Evolutionary conservation across 495 filamentous ascomycete species (phyloP).

Genomic region (Penicillium malachiteum): DNA sequence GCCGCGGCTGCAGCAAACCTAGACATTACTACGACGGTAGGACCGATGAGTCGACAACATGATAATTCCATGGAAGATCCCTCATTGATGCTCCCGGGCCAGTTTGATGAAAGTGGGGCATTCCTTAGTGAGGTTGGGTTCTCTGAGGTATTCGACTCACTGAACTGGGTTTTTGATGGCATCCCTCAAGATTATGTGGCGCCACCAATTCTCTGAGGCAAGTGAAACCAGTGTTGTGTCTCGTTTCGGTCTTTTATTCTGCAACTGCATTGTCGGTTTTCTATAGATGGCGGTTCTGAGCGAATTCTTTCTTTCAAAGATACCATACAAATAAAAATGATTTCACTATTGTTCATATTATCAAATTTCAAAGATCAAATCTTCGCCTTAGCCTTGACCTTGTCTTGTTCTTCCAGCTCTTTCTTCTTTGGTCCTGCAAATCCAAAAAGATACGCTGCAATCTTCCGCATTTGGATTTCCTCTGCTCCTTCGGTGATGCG

Average conservation of each 20-base stretch:
- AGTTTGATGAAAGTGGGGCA: constrained; percentile 42
- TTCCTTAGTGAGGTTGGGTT: constrained; percentile 48
- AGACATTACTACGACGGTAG: constrained; percentile 27
- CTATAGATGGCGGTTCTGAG: constrained; percentile 14
- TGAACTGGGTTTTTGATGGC: constrained; percentile 52
- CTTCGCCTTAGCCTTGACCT: constrained; percentile 9
- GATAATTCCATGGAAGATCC: constrained; percentile 35
- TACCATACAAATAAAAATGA: constrained; percentile 28
- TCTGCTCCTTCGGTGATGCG: constrained; percentile 46
- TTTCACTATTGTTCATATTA: neutral
- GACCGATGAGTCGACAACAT: constrained; percentile 28
- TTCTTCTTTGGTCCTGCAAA: constrained; percentile 32
- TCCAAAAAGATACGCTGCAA: constrained; percentile 47
- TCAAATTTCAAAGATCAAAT: neutral
- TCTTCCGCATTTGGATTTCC: constrained; percentile 25
- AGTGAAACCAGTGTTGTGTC: neutral
- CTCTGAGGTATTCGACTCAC: constrained; percentile 48
- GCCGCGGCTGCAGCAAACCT: constrained; percentile 31
- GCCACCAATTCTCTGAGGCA: constrained; percentile 37
- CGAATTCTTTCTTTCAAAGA: constrained; percentile 16
- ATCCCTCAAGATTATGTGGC: constrained; percentile 45
- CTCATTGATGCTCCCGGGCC: constrained; percentile 36
- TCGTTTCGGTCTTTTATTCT: neutral
- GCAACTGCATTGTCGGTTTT: constrained; percentile 3
- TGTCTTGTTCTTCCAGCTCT: constrained; percentile 3